Conservation (phyloP, 176 grass and related monocot genomes). For the Zoysia japonica region DNA sequence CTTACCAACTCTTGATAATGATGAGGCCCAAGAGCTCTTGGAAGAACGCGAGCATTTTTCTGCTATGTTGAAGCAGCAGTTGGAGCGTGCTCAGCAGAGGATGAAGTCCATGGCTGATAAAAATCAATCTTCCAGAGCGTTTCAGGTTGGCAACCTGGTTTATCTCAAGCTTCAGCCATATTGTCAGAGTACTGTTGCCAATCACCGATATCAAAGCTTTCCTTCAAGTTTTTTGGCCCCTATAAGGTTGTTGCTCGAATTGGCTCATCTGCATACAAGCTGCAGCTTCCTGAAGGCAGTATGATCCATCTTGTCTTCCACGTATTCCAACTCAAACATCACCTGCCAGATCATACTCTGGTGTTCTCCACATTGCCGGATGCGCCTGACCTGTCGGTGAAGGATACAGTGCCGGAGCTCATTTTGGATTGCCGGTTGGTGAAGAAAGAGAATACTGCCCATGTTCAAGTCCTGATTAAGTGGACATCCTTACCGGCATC, state of each 20-base stretch:
- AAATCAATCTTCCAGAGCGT: rapidly evolving
- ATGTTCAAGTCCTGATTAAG: not conserved
- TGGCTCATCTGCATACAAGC: not conserved
- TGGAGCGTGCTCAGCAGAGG: not conserved
- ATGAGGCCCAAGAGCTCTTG: too few species aligned
- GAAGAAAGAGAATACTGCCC: not conserved
- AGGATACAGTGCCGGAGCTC: not conserved
- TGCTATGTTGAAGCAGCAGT: not conserved
- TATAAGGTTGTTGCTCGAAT: not conserved
- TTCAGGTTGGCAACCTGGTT: not conserved
- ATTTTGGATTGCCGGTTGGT: not conserved
- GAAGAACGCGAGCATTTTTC: not conserved
- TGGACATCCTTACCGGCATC: not conserved
- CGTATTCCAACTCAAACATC: not conserved
- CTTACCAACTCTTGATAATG: too few species aligned
- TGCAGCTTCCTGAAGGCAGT: not conserved
- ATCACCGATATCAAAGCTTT: not conserved
- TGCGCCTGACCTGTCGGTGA: too few species aligned
- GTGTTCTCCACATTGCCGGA: not conserved
- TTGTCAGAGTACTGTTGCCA: not conserved
- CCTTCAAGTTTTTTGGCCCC: not conserved
- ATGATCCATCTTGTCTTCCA: not conserved
- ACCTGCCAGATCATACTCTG: not conserved
- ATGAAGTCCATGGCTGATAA: not conserved
- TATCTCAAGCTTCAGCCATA: not conserved